A percentile compares a stretch with the other conserved stretches of the same genome.
These are phyloP conservation scores for Tolypocladium pustulatum DNA, from an alignment of 2,329 filamentous ascomycete species.

Conservation along the genomic window DNA sequence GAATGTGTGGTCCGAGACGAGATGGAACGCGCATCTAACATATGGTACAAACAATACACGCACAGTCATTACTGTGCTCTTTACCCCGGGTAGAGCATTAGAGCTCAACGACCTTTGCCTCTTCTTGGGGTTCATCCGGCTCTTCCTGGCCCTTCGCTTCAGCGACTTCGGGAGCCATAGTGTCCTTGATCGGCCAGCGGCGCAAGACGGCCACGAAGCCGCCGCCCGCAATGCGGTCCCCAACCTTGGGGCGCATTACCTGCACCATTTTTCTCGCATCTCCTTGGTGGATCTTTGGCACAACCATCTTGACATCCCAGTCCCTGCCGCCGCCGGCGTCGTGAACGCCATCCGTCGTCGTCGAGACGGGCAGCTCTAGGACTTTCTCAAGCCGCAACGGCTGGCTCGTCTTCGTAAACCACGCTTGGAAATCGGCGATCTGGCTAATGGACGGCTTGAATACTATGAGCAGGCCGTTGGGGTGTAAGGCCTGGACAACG, in stretches of 20 bases:
- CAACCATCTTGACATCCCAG: constrained; percentile 51
- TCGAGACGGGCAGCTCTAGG: constrained; percentile 42
- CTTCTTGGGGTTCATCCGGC: neutral
- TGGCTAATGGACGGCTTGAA: constrained; percentile 75
- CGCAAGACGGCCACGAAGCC: constrained; percentile 29
- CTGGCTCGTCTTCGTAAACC: constrained; percentile 39
- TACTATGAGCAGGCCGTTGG: constrained; percentile 54
- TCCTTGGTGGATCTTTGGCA: constrained; percentile 13
- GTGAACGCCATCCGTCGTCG: constrained; percentile 28
- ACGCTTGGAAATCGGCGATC: constrained; percentile 48
- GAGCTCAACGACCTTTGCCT: neutral
- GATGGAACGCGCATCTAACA: neutral
- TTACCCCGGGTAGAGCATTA: neutral
- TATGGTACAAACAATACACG: neutral
- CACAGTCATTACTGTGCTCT: neutral
- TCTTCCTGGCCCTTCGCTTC: neutral
- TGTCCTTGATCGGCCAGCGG: constrained; percentile 14
- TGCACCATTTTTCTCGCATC: constrained; percentile 17
- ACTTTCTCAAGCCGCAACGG: constrained; percentile 46
- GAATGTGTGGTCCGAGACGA: neutral
- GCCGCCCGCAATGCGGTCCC: constrained; percentile 26
- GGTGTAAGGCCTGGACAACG: constrained; percentile 47
- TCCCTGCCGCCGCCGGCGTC: constrained; percentile 41
- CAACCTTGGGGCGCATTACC: constrained; percentile 31
- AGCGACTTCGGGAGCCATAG: neutral